Base-by-base conservation (phyloP, 2,329 filamentous ascomycete genomes). In the Epichloe hybrida region DNA sequence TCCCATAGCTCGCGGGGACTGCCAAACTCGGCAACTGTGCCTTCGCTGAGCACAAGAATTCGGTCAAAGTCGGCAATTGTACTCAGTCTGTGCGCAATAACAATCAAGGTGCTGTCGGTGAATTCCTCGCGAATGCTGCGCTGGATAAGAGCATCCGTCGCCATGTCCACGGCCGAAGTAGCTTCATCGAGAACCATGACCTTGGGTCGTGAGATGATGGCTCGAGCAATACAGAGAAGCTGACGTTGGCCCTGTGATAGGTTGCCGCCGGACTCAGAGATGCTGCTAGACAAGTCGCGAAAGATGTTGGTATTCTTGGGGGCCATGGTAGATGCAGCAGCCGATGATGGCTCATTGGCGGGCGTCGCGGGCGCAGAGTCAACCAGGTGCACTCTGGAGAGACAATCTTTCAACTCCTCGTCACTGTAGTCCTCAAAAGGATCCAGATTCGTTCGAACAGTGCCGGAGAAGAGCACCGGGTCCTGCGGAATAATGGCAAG, bases 121-220 rank as follows among this genome's bases (percentile, higher is more conserved):
- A 88, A 88, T 62, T 87, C 83, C 59, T 84, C 79, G 21, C 84
- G 74, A 57, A 89, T 88, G 48, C 75, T 80, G 5, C 81, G 75
- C 67, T 89, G 85, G 59, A 89, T 89, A 27, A 87, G 73, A 1
- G 75, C 70, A 61, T 90, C 86, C 0, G 86, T 89, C 40, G 75
- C 72, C 81, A 88, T 87, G 63, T 89, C 86, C 2, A 90, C 84
- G 0, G 86, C 84, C 3, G 79, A 83, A 0, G 86, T 91, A 0
- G 86, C 86, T 67, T 90, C 86, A 62, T 91, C 86, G 1, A 90
- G 75, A 1, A 90, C 80, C 77, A 91, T 84, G 58, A 91, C 80
- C 61, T 84, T 84, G 3, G 86, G 84, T 0, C 81, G 75, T 0
- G 79, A 75, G 23, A 88, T 80, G 57, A 88, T 87, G 48, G 81